Evolutionary conservation across 2,329 filamentous ascomycete genomes (phyloP).

Genomic region (Ophiostoma novo-ulmi): DNA sequence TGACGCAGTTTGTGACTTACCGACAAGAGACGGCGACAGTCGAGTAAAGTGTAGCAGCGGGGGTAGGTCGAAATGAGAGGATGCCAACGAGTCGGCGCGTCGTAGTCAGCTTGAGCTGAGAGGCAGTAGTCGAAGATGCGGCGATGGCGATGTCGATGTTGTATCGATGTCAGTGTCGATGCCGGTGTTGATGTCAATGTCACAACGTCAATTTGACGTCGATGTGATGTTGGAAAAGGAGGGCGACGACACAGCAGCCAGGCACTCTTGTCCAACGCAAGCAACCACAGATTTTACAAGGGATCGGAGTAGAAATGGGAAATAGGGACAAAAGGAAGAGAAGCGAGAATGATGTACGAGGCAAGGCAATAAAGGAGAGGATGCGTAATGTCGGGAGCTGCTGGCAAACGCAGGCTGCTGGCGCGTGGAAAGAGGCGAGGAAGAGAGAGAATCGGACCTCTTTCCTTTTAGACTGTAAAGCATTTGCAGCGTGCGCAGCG

Average conservation of each 20-base stretch:
- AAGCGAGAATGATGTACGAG: background rate
- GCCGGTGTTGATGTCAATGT: background rate
- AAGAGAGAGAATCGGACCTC: conserved; percentile 1
- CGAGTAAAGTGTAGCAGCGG: background rate
- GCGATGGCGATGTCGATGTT: background rate
- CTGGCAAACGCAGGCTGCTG: conserved; percentile 16
- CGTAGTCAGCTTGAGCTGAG: background rate
- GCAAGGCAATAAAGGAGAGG: background rate
- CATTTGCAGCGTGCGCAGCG: conserved; percentile 7
- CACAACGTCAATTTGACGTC: background rate
- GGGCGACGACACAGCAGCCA: conserved; percentile 7
- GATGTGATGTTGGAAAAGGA: conserved; percentile 7
- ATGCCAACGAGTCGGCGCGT: conserved; percentile 6
- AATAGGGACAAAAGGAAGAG: background rate
- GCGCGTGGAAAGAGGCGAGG: conserved; percentile 3
- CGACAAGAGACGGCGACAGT: background rate
- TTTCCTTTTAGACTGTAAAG: background rate
- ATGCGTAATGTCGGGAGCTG: conserved; percentile 9
- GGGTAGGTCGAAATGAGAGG: background rate
- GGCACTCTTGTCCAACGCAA: conserved; percentile 7
- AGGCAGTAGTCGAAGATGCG: background rate
- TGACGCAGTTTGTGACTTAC: background rate
- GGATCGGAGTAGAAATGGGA: background rate
- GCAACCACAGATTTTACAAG: background rate
- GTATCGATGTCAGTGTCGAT: background rate